Conservation (phyloP, 306 rosid species). For the Vigna angularis region DNA sequence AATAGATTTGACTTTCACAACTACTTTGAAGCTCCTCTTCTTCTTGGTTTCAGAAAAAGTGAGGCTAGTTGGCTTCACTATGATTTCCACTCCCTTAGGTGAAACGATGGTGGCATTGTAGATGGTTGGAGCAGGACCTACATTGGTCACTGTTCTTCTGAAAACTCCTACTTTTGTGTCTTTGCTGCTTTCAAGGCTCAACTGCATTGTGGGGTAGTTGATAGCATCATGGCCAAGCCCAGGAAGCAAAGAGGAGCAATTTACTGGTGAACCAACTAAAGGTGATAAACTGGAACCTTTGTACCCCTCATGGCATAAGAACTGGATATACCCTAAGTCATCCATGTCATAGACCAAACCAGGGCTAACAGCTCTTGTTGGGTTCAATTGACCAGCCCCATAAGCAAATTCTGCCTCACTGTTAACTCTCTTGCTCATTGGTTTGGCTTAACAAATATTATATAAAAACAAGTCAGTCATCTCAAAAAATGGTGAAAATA, state of each 20-base stretch:
- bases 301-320: slow-evolving; percentile 82
- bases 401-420: slow-evolving; percentile 78
- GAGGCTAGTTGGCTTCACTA: slow-evolving; percentile 58
- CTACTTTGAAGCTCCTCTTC: slow-evolving; percentile 73
- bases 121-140: slow-evolving; percentile 59
- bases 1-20: slow-evolving; percentile 65
- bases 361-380: slow-evolving; percentile 70
- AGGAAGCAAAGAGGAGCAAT: slow-evolving; percentile 74
- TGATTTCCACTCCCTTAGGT: slow-evolving; percentile 75
- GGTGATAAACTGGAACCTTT: slow-evolving; percentile 51
- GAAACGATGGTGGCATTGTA: slow-evolving; percentile 69
- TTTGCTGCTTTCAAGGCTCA: slow-evolving; percentile 51
- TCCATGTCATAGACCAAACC: slow-evolving; percentile 85
- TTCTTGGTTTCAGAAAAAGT: slow-evolving; percentile 54
- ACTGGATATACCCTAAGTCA: slow-evolving; percentile 66
- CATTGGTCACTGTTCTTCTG: slow-evolving; percentile 77
- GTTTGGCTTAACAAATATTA: slow-evolving; percentile 64
- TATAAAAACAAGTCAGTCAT: slow-evolving; percentile 37
- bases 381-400: slow-evolving; percentile 85
- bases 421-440: slow-evolving; percentile 68
- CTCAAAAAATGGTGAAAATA: neutral
- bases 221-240: slow-evolving; percentile 84
- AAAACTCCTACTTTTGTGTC: slow-evolving; percentile 52
- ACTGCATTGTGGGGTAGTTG: slow-evolving; percentile 84
- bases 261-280: slow-evolving; percentile 61